Base-by-base conservation (phyloP, 2,329 filamentous ascomycete genomes). In the Myriosclerotinia scirpicola region DNA sequence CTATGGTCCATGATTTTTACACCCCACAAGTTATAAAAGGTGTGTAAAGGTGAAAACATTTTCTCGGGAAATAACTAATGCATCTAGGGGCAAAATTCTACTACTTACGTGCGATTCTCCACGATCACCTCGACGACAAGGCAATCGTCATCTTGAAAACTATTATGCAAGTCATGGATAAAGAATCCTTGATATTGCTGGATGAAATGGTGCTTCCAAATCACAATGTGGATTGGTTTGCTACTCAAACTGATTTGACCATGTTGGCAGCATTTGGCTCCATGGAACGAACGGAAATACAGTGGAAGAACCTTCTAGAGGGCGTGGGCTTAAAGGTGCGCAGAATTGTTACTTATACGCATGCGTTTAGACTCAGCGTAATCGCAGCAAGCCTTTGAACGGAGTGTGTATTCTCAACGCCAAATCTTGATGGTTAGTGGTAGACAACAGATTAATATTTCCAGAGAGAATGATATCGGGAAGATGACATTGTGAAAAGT, bases 131-230 rank as follows among this genome's bases (percentile, higher is more conserved):
- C 1, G 78, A 80, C 46, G 70, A 77, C 8, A 71, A 76, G 36
- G 74, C 70, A 17, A 66, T 67, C 1, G 34, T 65, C 9, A 79
- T 82, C 11, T 75, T 81, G 40, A 70, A 70, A 6, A 73, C 77
- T 14, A 70, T 78, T 6, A 68, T 67, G 1, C 69, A 71, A 3
- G 79, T 79, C 1, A 76, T 81, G 73, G 71, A 69, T 1, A 62
- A 70, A 0, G 75, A 77, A 11, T 80, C 79, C 0, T 71, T 74
- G 20, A 75, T 82, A 20, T 66, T 82, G 30, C 77, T 82, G 52
- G 78, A 80, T 66, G 80, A 82, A 38, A 73, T 79, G 38, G 76
- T 81, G 2, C 55, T 82, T 7, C 78, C 79, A 1, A 73, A 79
- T 34, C 70, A 60, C 3, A 75, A 75, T 6, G 77, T 73, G 1